These are phyloP conservation scores for Phytopythium chamaehyphon DNA, from an alignment of 352 stramenopile genomes.

Conservation along the genomic window DNA sequence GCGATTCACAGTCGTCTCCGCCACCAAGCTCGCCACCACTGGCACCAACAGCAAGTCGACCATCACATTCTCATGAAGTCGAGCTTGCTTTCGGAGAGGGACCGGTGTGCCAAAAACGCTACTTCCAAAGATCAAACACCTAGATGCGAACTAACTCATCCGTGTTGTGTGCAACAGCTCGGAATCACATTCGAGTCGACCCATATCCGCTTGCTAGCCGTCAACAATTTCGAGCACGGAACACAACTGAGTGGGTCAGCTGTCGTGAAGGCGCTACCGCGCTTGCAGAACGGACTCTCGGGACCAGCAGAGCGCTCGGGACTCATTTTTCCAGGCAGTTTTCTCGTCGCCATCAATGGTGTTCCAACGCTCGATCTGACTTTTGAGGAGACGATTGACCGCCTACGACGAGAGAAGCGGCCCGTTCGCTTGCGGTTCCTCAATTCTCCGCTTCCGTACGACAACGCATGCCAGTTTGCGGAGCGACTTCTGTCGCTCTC, in stretches of 20 bases:
- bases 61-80: constrained; percentile 26
- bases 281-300: constrained; percentile 48
- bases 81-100: constrained; percentile 67
- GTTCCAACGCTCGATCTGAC: constrained; percentile 55
- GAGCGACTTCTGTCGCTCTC: constrained; percentile 50
- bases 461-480: constrained; percentile 56
- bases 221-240: constrained; percentile 42
- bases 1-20: too few species aligned
- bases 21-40: too few species aligned
- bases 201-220: constrained; percentile 55
- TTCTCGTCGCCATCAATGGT: constrained; percentile 70
- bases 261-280: constrained; percentile 64
- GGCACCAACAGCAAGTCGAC: too few species aligned
- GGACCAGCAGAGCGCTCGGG: constrained; percentile 60
- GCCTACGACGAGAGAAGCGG: constrained; percentile 36
- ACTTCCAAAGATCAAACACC: too few species aligned
- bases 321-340: constrained; percentile 45
- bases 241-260: constrained; percentile 40
- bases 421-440: constrained; percentile 62
- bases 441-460: constrained; percentile 41
- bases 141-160: neutral
- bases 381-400: constrained; percentile 62
- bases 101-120: constrained; percentile 31
- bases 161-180: constrained; percentile 28
- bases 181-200: constrained; percentile 79